A percentile compares a stretch with the other conserved stretches of the same genome.
These are phyloP conservation scores for Annulohypoxylon bovei DNA, from an alignment of 495 filamentous ascomycete genomes.

Conservation along the genomic window DNA sequence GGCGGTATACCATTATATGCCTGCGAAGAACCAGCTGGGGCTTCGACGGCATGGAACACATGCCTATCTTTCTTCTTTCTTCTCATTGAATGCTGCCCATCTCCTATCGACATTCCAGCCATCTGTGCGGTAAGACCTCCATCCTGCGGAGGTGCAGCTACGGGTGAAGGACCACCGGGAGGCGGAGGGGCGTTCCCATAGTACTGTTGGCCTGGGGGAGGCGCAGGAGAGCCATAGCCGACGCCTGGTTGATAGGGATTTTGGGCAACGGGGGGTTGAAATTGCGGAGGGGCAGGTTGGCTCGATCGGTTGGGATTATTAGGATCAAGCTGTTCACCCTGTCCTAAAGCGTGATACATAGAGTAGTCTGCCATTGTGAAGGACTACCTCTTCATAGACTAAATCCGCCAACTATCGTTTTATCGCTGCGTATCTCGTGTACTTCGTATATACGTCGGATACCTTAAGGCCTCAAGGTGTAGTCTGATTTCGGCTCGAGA, in stretches of 20 bases:
- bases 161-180: conserved; percentile 44
- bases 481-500: conserved; percentile 13
- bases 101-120: conserved; percentile 79
- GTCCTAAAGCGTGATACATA: conserved; percentile 79
- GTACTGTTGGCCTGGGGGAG: conserved; percentile 49
- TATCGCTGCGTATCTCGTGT: conserved; percentile 8
- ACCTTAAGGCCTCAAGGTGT: conserved; percentile 8
- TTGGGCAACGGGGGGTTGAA: conserved; percentile 59
- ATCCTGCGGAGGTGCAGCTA: conserved; percentile 53
- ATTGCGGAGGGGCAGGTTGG: conserved; percentile 68
- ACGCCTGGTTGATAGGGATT: conserved; percentile 71
- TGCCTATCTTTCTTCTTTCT: conserved; percentile 95
- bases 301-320: conserved; percentile 66
- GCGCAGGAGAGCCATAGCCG: conserved; percentile 53
- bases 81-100: conserved; percentile 58
- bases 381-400: conserved; percentile 4
- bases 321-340: conserved; percentile 68
- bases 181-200: conserved; percentile 50
- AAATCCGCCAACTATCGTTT: not conserved
- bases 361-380: conserved; percentile 75
- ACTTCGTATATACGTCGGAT: too few species aligned
- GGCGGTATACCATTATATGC: conserved; percentile 73
- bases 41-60: conserved; percentile 88
- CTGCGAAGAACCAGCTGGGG: conserved; percentile 69
- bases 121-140: conserved; percentile 84